These are phyloP conservation scores for Xylariaceae sp. DNA, from an alignment of 2,329 filamentous ascomycete genomes.

Conservation along the genomic window DNA sequence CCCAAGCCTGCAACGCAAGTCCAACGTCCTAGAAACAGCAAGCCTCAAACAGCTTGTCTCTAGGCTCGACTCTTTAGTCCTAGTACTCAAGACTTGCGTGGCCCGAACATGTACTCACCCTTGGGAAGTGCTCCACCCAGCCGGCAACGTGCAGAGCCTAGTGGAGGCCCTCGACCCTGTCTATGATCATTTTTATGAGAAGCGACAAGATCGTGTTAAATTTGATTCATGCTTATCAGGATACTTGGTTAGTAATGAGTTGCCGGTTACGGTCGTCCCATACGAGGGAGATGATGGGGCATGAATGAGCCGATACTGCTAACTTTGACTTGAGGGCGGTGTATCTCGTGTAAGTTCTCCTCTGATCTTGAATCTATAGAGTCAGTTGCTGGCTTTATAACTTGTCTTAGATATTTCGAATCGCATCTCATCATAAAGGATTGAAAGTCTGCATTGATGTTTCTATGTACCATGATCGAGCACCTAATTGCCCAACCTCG, in stretches of 20 bases:
- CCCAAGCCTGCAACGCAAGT: no score
- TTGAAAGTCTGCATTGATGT: no score
- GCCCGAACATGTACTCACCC: not conserved
- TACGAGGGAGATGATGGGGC: not conserved
- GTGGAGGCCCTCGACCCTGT: not conserved
- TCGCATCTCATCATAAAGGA: no score
- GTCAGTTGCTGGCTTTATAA: no score
- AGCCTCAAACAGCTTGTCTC: conserved; percentile 39
- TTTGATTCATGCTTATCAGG: not conserved
- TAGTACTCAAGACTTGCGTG: conserved; percentile 2
- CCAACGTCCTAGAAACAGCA: no score
- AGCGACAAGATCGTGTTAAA: not conserved
- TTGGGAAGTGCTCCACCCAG: conserved; percentile 2
- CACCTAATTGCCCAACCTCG: no score
- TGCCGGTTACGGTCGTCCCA: not conserved
- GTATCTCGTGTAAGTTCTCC: not conserved
- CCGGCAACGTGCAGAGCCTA: not conserved
- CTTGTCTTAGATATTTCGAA: no score
- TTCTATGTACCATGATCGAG: no score
- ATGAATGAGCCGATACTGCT: not conserved
- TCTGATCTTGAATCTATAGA: no score
- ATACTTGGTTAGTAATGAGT: not conserved
- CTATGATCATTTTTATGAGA: conserved; percentile 2
- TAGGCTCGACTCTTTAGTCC: conserved; percentile 40
- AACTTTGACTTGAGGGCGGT: not conserved